Evolutionary conservation across 129 eudicot genomes (phyloP).

Genomic region (Flaveria trinervia): DNA sequence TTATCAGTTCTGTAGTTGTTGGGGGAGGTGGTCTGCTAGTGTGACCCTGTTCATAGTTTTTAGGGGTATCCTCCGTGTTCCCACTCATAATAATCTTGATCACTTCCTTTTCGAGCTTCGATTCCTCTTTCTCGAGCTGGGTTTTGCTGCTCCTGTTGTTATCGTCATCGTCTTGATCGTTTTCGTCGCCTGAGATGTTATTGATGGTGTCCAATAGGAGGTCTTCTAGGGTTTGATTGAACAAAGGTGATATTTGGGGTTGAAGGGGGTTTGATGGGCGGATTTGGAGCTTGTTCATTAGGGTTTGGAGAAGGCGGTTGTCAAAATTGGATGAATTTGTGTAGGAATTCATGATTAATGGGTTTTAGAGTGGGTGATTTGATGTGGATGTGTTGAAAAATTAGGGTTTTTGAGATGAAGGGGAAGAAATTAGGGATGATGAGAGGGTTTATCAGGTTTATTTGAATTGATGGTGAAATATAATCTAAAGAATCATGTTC

Average conservation of each 20-base stretch:
- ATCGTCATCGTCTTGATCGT: constrained; percentile 44
- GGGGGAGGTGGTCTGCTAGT: too few species aligned
- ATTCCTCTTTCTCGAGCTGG: constrained; percentile 75
- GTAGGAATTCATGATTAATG: constrained; percentile 39
- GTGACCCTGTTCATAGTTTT: too few species aligned
- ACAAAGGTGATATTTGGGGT: constrained; percentile 36
- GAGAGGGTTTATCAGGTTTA: constrained; percentile 40
- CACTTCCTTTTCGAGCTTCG: constrained; percentile 75
- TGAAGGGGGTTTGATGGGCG: constrained; percentile 49
- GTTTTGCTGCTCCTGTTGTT: constrained; percentile 31
- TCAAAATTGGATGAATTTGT: constrained; percentile 60
- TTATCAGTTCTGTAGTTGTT: too few species aligned
- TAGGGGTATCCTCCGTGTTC: constrained; percentile 56
- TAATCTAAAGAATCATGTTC: too few species aligned
- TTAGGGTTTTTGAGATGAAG: constrained; percentile 38
- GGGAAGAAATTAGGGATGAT: not conserved
- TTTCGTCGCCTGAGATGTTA: constrained; percentile 49
- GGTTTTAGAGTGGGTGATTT: not conserved
- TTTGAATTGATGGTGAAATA: constrained; percentile 3
- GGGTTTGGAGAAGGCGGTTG: constrained; percentile 77
- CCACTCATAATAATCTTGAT: constrained; percentile 58
- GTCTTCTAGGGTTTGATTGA: constrained; percentile 67
- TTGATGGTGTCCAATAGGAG: constrained; percentile 58
- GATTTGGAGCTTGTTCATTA: constrained; percentile 72
- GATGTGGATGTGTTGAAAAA: not conserved